phyloP scores from a whole-genome alignment of 2,329 filamentous ascomycete species.

The Aurifilum marmelostoma region DNA sequence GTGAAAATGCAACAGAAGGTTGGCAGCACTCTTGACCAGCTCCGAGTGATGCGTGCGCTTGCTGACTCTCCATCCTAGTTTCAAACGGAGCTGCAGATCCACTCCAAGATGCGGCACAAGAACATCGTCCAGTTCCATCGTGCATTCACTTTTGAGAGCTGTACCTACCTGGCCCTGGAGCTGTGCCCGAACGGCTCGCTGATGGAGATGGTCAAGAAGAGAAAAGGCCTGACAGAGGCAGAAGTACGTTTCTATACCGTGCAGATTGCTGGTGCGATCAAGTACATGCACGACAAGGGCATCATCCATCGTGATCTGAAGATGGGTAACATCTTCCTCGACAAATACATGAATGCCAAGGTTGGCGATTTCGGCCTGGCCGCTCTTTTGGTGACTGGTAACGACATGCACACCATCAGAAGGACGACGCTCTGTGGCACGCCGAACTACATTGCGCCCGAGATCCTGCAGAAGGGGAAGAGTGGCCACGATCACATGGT shows the following conservation, averaged over 20 bases:
- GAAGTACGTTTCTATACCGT: conserved; percentile 93
- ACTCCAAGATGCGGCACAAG: conserved; percentile 94
- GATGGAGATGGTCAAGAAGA: conserved; percentile 95
- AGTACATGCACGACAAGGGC: conserved; percentile 94
- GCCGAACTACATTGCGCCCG: conserved; percentile 96
- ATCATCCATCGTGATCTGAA: conserved; percentile 97
- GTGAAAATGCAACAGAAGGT: conserved; percentile 86
- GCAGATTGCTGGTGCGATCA: conserved; percentile 94
- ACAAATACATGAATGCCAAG: conserved; percentile 94
- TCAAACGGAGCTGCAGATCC: conserved; percentile 89
- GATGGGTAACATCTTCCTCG: conserved; percentile 97
- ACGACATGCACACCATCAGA: conserved; percentile 81
- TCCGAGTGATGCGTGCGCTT: neutral
- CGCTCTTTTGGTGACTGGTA: conserved; percentile 86
- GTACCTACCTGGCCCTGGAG: conserved; percentile 92
- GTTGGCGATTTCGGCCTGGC: conserved; percentile 97
- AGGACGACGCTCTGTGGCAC: conserved; percentile 95
- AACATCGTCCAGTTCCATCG: conserved; percentile 96
- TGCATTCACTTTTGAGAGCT: conserved; percentile 86
- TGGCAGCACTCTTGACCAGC: conserved; percentile 29
- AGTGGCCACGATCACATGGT: conserved; percentile 97
- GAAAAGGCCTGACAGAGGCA: conserved; percentile 87
- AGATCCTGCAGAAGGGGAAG: conserved; percentile 91
- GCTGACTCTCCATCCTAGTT: conserved; percentile 50
- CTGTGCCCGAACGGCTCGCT: conserved; percentile 94